Percentiles rank a stretch among this genome's conserved stretches.
These are phyloP conservation scores for Fusarium musae DNA, from an alignment of 2,329 filamentous ascomycete species.

Conservation along the genomic window DNA sequence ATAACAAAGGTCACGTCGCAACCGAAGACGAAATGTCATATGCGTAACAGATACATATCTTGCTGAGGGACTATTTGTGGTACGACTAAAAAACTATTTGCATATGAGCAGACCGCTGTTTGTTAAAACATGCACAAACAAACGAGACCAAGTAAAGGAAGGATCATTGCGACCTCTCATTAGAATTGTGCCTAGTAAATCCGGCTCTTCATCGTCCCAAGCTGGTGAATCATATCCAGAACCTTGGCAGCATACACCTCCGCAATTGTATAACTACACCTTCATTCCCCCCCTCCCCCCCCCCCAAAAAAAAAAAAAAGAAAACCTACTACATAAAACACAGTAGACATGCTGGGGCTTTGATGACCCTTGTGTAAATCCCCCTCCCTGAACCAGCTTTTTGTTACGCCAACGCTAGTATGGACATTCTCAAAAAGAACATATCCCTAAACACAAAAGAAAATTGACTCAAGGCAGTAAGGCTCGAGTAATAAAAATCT, in stretches of 20 bases:
- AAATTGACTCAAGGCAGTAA: constrained; percentile 11
- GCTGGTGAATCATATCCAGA: constrained; percentile 8
- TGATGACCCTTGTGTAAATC: constrained; percentile 9
- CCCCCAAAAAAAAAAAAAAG: neutral
- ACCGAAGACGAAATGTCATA: neutral
- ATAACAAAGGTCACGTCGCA: neutral
- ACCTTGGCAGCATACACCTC: neutral
- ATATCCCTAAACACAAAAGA: constrained; percentile 27
- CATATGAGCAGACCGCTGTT: neutral
- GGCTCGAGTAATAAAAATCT: constrained; percentile 1
- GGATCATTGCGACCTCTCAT: constrained; percentile 40
- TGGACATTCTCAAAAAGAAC: constrained; percentile 42
- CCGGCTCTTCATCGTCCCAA: constrained; percentile 2
- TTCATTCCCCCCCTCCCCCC: neutral
- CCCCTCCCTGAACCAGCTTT: constrained; percentile 37
- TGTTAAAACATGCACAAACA: neutral
- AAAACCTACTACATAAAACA: constrained; percentile 8
- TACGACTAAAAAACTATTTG: neutral
- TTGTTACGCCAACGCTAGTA: constrained; percentile 47
- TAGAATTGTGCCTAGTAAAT: constrained; percentile 19
- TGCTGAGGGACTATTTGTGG: neutral
- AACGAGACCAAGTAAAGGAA: constrained; percentile 13
- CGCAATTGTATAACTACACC: constrained; percentile 30
- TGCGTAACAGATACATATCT: neutral
- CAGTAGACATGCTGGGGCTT: constrained; percentile 24